Percentiles rank a stretch among this genome's conserved stretches.
These are phyloP conservation scores for Pouteria campechiana DNA, from an alignment of 179 eudicot genomes.

Conservation along the genomic window DNA sequence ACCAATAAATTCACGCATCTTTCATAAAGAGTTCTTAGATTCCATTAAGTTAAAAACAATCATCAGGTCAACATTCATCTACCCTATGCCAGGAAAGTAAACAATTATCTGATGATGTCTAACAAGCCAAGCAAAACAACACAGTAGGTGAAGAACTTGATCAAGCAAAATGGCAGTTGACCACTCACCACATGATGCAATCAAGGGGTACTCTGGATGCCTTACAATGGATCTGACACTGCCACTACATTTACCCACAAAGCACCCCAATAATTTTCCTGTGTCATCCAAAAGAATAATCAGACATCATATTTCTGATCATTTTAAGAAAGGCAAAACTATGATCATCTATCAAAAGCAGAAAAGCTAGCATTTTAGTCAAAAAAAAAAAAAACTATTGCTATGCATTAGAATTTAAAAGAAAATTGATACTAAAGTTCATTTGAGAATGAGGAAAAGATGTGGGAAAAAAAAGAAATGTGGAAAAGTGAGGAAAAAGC, in stretches of 20 bases:
- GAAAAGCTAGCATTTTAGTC: constrained; percentile 1
- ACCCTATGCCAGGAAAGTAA: too few relatives aligned
- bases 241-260: constrained; percentile 88
- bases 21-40: too few relatives aligned
- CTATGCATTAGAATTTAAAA: background rate
- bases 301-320: background rate
- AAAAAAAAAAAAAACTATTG: background rate
- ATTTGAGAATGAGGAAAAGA: too few relatives aligned
- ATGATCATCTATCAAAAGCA: too few relatives aligned
- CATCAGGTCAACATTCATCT: too few relatives aligned
- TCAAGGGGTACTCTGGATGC: constrained; percentile 71
- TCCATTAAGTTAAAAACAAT: too few relatives aligned
- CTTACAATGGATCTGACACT: constrained; percentile 84
- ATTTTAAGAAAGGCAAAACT: background rate
- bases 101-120: too few relatives aligned
- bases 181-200: constrained; percentile 94
- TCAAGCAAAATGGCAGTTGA: background rate
- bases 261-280: constrained; percentile 88
- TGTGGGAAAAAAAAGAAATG: too few relatives aligned
- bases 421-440: too few relatives aligned
- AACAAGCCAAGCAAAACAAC: background rate
- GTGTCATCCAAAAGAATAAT: constrained; percentile 6
- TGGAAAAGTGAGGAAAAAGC: too few relatives aligned
- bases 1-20: too few relatives aligned
- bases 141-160: constrained; percentile 1